A percentile compares a stretch with the other conserved stretches of the same genome.
Conservation (phyloP, 768 basidiomycete species). For the Porphyrellus cyaneotinctus region DNA sequence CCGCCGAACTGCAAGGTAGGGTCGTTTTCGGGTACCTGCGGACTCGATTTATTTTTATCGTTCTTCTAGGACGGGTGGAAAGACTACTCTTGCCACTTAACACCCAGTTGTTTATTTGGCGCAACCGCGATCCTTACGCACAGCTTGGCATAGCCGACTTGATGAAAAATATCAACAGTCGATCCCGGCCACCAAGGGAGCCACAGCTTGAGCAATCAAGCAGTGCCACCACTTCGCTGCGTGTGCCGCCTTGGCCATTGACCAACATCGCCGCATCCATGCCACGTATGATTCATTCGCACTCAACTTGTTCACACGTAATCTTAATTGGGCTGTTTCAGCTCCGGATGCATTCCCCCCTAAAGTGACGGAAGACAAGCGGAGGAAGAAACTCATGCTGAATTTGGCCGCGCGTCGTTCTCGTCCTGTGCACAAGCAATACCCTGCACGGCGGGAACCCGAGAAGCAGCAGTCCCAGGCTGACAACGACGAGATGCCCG, state of each 20-base stretch:
- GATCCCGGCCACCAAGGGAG: conserved; percentile 13
- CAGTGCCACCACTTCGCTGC: conserved; percentile 9
- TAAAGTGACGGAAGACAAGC: conserved; percentile 16
- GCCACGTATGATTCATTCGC: conserved; percentile 32
- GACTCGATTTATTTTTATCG: conserved; percentile 1
- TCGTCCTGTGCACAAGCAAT: conserved; percentile 26
- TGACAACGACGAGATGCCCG: conserved; percentile 8
- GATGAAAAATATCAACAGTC: conserved; percentile 16
- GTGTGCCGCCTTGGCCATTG: conserved; percentile 24
- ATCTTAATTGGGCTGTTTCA: conserved; percentile 20
- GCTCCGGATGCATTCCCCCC: conserved; percentile 37
- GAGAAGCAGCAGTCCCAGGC: not conserved
- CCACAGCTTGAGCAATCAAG: conserved; percentile 17
- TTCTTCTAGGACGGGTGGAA: conserved; percentile 26
- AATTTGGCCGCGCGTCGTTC: conserved; percentile 13
- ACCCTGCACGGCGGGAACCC: conserved; percentile 13
- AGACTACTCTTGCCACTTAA: conserved; percentile 33
- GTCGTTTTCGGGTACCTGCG: not conserved
- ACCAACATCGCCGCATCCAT: conserved; percentile 28
- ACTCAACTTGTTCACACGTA: not conserved
- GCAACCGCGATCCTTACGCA: conserved; percentile 29
- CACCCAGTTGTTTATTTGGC: conserved; percentile 29
- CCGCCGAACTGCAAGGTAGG: conserved; percentile 26
- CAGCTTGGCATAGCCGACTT: conserved; percentile 34
- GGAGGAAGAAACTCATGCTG: conserved; percentile 9